Percentiles rank a stretch among this genome's conserved stretches.
Evolutionary conservation across 2,329 filamentous ascomycete genomes (phyloP).

Genomic region (Geoglossum cookeanum): DNA sequence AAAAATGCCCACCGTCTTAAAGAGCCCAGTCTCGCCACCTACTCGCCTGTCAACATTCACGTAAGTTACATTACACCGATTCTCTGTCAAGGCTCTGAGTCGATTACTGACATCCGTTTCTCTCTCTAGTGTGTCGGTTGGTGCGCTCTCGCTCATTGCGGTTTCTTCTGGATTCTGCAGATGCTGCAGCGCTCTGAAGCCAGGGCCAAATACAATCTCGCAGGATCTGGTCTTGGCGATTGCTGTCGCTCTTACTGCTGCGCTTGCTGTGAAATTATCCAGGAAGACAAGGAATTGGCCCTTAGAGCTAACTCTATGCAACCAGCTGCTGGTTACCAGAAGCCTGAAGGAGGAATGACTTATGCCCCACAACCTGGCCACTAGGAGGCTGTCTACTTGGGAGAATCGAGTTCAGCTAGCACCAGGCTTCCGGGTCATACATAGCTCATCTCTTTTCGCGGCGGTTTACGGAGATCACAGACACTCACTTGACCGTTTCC

Average conservation of each 20-base stretch:
- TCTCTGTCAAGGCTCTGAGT: not conserved
- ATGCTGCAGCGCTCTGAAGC: slow-evolving; percentile 2
- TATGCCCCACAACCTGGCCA: not conserved
- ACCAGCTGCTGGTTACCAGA: not conserved
- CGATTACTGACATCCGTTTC: not conserved
- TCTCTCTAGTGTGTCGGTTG: not conserved
- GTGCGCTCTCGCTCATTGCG: not conserved
- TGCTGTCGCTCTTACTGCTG: slow-evolving; percentile 1
- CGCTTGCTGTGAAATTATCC: slow-evolving; percentile 3
- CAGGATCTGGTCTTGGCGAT: not conserved
- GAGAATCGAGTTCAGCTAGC: not conserved
- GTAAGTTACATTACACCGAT: not conserved
- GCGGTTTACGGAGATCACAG: not conserved
- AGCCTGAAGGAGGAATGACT: slow-evolving; percentile 1
- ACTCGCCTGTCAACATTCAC: not conserved
- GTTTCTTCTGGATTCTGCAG: slow-evolving; percentile 1
- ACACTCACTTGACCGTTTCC: not conserved
- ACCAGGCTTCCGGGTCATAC: not conserved
- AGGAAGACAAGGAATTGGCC: slow-evolving; percentile 3
- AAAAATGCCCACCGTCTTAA: not conserved
- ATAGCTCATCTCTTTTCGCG: not conserved
- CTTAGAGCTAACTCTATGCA: not conserved
- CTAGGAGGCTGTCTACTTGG: not conserved
- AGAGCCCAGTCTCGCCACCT: slow-evolving; percentile 1
- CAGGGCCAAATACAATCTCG: not conserved